Conservation (phyloP, 306 rosid species). For the Cercis canadensis region DNA sequence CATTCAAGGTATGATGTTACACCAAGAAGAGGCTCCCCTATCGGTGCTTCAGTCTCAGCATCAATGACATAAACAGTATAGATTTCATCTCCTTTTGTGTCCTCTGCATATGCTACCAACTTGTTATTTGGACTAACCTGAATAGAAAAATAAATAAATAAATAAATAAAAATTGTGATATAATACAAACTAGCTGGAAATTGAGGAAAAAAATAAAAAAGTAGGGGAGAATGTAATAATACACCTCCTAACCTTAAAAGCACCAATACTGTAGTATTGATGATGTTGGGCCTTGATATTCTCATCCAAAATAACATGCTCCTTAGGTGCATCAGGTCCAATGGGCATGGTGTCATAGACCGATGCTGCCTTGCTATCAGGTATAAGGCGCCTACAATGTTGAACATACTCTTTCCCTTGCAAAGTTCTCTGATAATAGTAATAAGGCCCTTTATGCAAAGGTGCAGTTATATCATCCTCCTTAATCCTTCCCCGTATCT, state of each 20-base stretch:
- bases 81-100: constrained; percentile 91
- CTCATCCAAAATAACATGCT: constrained; percentile 88
- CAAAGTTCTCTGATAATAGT: constrained; percentile 70
- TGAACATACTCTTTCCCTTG: constrained; percentile 83
- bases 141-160: too few species aligned
- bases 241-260: constrained; percentile 57
- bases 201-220: constrained; percentile 9
- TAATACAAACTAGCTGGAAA: constrained; percentile 10
- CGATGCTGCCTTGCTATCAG: constrained; percentile 54
- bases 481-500: constrained; percentile 82
- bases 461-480: constrained; percentile 86
- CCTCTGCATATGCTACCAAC: constrained; percentile 89
- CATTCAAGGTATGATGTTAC: constrained; percentile 69
- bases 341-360: constrained; percentile 72
- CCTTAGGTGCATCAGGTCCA: constrained; percentile 69
- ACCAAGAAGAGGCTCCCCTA: constrained; percentile 65
- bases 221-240: background rate
- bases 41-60: constrained; percentile 64
- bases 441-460: constrained; percentile 66
- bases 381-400: constrained; percentile 67
- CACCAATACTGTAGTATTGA: constrained; percentile 58
- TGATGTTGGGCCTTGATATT: constrained; percentile 72
- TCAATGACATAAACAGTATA: constrained; percentile 80
- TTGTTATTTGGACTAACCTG: constrained; percentile 85
- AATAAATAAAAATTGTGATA: constrained; percentile 27